These are phyloP conservation scores for Carex sylvatica DNA, from an alignment of 202 grass and related monocot species.

Conservation along the genomic window DNA sequence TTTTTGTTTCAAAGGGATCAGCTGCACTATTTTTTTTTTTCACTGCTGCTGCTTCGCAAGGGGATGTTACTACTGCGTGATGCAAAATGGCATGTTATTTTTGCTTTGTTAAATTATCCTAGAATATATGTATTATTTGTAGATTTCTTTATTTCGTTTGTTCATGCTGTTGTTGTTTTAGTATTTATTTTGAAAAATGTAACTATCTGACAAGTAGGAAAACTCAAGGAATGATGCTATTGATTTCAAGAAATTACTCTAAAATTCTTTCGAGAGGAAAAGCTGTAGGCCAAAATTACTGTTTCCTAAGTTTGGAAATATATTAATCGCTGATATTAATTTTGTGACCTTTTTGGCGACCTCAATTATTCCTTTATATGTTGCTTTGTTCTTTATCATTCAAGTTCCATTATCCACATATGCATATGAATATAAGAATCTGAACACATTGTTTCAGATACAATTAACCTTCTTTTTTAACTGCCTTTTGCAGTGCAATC, in stretches of 20 bases:
- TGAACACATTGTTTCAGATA: background rate
- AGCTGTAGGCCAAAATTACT: background rate
- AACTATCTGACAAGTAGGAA: background rate
- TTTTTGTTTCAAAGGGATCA: background rate
- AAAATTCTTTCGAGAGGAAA: background rate
- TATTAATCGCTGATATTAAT: background rate
- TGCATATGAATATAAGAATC: background rate
- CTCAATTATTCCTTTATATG: background rate
- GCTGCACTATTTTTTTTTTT: background rate
- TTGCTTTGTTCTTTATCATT: background rate
- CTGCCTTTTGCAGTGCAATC: background rate
- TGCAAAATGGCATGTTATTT: background rate
- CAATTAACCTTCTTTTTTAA: background rate
- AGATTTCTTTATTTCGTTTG: background rate
- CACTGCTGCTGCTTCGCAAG: background rate
- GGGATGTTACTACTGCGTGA: background rate
- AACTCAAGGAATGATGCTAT: background rate
- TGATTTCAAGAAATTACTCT: background rate
- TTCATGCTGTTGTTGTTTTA: background rate
- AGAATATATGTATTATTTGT: background rate
- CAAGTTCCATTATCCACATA: background rate
- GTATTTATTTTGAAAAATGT: background rate
- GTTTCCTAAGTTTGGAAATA: background rate
- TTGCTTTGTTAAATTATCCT: background rate
- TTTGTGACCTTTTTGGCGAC: background rate